A percentile compares a stretch with the other conserved stretches of the same genome.
Conservation (phyloP, 129 eudicot species). For the Saposhnikovia divaricata region DNA sequence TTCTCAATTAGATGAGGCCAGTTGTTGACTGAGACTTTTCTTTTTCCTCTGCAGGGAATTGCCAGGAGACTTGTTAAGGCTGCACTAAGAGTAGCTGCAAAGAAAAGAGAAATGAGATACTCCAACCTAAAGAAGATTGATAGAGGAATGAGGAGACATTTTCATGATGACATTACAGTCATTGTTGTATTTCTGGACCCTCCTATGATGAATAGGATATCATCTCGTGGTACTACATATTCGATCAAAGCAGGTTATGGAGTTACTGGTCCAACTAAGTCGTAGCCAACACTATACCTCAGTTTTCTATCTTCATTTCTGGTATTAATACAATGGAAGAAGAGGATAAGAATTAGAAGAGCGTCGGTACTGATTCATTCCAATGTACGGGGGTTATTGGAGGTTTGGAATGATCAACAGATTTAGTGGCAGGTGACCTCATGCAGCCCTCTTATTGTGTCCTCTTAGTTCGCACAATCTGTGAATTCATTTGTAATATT, state of each 20-base stretch:
- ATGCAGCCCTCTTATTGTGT: too few relatives aligned
- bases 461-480: too few relatives aligned
- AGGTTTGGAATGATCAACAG: too few relatives aligned
- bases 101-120: slow-evolving; percentile 91
- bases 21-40: not conserved
- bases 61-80: slow-evolving; percentile 70
- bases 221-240: slow-evolving; percentile 19
- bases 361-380: too few relatives aligned
- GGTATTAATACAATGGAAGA: not conserved
- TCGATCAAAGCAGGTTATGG: slow-evolving; percentile 60
- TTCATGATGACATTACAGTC: slow-evolving; percentile 85
- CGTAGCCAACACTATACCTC: not conserved
- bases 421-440: too few relatives aligned
- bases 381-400: too few relatives aligned
- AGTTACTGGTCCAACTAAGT: slow-evolving; percentile 19
- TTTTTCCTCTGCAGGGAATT: slow-evolving; percentile 48
- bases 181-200: slow-evolving; percentile 75
- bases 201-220: slow-evolving; percentile 23
- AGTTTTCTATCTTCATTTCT: not conserved
- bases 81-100: slow-evolving; percentile 74
- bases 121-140: slow-evolving; percentile 85
- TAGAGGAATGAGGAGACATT: slow-evolving; percentile 90
- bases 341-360: too few relatives aligned
- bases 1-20: not conserved
- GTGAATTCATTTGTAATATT: too few relatives aligned